These are phyloP conservation scores for Phanerochaete sordida DNA, from an alignment of 768 basidiomycete species.

Conservation along the genomic window DNA sequence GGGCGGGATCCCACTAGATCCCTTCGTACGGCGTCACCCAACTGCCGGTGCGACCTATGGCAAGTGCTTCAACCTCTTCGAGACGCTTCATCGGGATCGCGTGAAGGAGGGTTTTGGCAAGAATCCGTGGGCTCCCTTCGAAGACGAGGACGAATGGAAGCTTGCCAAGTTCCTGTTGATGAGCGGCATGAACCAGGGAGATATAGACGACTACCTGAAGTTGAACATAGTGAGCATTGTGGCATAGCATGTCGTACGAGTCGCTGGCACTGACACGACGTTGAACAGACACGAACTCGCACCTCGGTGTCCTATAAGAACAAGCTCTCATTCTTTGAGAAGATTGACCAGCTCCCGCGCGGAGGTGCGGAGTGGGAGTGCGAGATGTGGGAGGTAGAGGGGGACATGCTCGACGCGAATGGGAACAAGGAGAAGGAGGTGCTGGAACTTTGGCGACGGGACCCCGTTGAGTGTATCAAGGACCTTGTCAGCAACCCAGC, in stretches of 20 bases:
- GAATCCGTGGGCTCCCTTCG: constrained; percentile 15
- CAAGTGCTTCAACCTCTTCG: background rate
- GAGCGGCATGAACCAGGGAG: constrained; percentile 12
- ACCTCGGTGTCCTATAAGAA: constrained; percentile 10
- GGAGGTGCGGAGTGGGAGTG: constrained; percentile 28
- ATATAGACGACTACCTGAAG: constrained; percentile 22
- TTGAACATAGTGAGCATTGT: constrained; percentile 15
- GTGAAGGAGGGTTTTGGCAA: background rate
- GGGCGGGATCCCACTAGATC: background rate
- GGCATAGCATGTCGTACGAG: too few species aligned
- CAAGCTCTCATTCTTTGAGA: constrained; percentile 9
- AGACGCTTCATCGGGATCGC: background rate
- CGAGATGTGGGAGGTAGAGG: constrained; percentile 11
- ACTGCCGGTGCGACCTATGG: background rate
- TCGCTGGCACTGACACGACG: background rate
- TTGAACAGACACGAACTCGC: background rate
- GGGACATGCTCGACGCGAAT: constrained; percentile 1
- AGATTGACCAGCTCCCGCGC: constrained; percentile 22
- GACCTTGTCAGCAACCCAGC: constrained; percentile 10
- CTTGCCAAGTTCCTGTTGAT: constrained; percentile 16
- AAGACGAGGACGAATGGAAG: constrained; percentile 17
- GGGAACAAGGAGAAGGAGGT: constrained; percentile 22
- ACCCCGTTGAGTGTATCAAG: constrained; percentile 30
- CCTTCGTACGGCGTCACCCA: background rate
- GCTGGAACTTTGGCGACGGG: constrained; percentile 25